A percentile compares a stretch with the other conserved stretches of the same genome.
Conservation (phyloP, 2,329 filamentous ascomycete genomes). For the Saccharata proteae region DNA sequence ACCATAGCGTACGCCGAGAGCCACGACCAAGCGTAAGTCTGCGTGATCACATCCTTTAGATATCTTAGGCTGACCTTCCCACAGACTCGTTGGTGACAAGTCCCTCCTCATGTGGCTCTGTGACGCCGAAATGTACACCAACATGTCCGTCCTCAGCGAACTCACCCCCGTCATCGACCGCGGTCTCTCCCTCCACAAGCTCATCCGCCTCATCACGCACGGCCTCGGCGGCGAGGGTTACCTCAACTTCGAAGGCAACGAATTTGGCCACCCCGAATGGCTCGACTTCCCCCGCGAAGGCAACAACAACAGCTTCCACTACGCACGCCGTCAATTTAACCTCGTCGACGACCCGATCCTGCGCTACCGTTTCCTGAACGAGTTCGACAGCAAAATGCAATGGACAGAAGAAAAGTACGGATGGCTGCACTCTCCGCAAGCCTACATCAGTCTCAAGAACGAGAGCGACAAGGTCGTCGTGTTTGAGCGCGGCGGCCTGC, state of each 20-base stretch:
- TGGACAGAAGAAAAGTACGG: constrained; percentile 75
- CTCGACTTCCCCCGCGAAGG: constrained; percentile 93
- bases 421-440: constrained; percentile 77
- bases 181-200: constrained; percentile 87
- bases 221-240: constrained; percentile 88
- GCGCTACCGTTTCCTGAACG: constrained; percentile 82
- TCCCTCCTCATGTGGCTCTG: constrained; percentile 96
- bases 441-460: constrained; percentile 88
- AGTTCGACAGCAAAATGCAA: constrained; percentile 91
- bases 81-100: constrained; percentile 88
- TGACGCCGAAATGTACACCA: constrained; percentile 92
- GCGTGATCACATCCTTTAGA: not conserved
- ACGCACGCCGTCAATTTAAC: constrained; percentile 86
- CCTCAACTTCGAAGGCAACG: constrained; percentile 97
- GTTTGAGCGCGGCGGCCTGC: constrained; percentile 78
- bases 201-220: constrained; percentile 92
- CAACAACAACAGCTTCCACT: constrained; percentile 89
- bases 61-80: constrained; percentile 12
- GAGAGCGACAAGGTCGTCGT: constrained; percentile 90
- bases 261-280: constrained; percentile 98
- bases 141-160: constrained; percentile 83
- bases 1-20: constrained; percentile 96
- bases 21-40: constrained; percentile 86
- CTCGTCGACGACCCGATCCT: constrained; percentile 75
- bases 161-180: constrained; percentile 81